Evolutionary conservation across 345 rosid species (phyloP).

Genomic region (Cardiospermum halicacabum): DNA sequence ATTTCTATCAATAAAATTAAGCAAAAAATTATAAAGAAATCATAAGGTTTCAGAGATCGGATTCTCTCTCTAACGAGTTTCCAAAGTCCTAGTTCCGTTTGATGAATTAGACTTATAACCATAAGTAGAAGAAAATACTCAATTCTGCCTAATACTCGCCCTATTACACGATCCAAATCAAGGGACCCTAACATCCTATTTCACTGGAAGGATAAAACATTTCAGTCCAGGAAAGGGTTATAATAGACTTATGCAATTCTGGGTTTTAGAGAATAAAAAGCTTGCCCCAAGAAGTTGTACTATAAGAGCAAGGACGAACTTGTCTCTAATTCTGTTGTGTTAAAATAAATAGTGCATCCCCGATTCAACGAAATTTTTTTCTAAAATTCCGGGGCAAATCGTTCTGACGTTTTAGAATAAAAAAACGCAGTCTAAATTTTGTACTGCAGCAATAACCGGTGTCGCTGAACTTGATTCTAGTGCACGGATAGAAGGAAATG

Average conservation of each 20-base stretch:
- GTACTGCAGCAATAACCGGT: background rate
- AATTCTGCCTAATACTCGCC: too few species aligned
- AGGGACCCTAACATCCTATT: too few species aligned
- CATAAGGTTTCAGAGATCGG: too few species aligned
- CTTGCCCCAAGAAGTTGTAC: constrained; percentile 11
- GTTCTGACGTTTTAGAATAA: constrained; percentile 14
- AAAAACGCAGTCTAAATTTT: constrained; percentile 4
- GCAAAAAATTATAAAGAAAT: too few species aligned
- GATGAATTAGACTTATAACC: too few species aligned
- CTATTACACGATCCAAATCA: too few species aligned
- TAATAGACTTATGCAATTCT: constrained; percentile 13
- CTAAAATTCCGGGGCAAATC: constrained; percentile 14
- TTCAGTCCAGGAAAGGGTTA: constrained; percentile 11
- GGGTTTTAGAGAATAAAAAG: constrained; percentile 9
- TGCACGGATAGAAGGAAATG: constrained; percentile 13
- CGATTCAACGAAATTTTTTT: constrained; percentile 13
- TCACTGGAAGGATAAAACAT: constrained; percentile 20
- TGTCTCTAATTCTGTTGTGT: constrained; percentile 21
- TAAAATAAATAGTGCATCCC: constrained; percentile 24
- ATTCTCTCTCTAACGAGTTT: too few species aligned
- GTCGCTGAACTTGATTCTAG: constrained; percentile 13
- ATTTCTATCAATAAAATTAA: too few species aligned
- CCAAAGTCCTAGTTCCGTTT: too few species aligned
- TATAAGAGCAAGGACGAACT: constrained; percentile 19
- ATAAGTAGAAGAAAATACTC: too few species aligned